Percentiles rank a stretch among this genome's conserved stretches.
Evolutionary conservation across 495 filamentous ascomycete species (phyloP).

Genomic region (Xylaria castorea): DNA sequence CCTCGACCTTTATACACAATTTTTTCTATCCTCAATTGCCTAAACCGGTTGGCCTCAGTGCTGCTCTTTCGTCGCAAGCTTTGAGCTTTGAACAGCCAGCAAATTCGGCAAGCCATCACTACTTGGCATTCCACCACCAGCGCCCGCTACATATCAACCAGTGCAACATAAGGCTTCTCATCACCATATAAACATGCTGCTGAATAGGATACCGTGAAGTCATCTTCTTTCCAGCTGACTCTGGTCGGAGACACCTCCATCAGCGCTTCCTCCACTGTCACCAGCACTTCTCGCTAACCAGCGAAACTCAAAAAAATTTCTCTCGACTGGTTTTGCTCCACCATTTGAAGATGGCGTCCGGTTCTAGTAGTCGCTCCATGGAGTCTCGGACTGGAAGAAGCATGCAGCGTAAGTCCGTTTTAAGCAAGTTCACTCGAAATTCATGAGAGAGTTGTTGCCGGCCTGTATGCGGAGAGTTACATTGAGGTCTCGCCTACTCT

Average conservation of each 20-base stretch:
- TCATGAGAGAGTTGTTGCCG: conserved; percentile 31
- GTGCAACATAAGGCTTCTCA: conserved; percentile 15
- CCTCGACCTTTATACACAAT: background rate
- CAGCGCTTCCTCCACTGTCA: conserved; percentile 18
- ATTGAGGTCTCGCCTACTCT: conserved; percentile 36
- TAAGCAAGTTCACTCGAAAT: conserved; percentile 25
- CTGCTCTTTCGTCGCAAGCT: conserved; percentile 14
- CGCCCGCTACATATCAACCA: conserved; percentile 5
- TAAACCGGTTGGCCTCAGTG: conserved; percentile 8
- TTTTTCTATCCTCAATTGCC: conserved; percentile 18
- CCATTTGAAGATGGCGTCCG: conserved; percentile 41
- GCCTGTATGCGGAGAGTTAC: conserved; percentile 33
- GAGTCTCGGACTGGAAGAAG: conserved; percentile 76
- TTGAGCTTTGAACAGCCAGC: conserved; percentile 1
- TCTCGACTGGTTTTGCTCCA: conserved; percentile 29
- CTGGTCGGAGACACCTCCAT: conserved; percentile 39
- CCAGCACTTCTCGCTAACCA: conserved; percentile 28
- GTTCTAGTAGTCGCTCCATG: conserved; percentile 67
- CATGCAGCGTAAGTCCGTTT: conserved; percentile 76
- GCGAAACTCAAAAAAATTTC: conserved; percentile 27
- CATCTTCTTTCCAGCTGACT: conserved; percentile 42
- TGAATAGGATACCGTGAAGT: conserved; percentile 42
- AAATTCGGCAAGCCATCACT: conserved; percentile 19
- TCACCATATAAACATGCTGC: conserved; percentile 41
- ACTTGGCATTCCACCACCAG: conserved; percentile 13